Percentiles rank a stretch among this genome's conserved stretches.
Evolutionary conservation across 768 basidiomycete genomes (phyloP).

Genomic region (Naganishia antarctica): DNA sequence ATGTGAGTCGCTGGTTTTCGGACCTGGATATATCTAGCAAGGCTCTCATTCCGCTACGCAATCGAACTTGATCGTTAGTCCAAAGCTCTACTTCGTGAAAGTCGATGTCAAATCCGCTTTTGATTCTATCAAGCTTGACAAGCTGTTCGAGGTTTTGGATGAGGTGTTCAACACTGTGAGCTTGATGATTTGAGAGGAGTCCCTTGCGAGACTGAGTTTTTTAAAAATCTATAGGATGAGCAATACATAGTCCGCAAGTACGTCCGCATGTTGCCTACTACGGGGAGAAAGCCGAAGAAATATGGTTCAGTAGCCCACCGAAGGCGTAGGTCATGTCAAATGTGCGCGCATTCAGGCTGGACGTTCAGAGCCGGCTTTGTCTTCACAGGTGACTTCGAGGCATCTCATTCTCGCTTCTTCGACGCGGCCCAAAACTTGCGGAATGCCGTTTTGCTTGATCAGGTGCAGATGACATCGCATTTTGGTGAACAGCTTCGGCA

Average conservation of each 20-base stretch:
- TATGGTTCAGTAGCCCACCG: conserved; percentile 10
- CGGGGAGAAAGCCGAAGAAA: conserved; percentile 51
- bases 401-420: conserved; percentile 9
- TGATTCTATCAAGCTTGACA: conserved; percentile 88
- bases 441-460: conserved; percentile 79
- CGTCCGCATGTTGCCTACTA: conserved; percentile 60
- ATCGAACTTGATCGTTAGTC: conserved; percentile 53
- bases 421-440: conserved; percentile 42
- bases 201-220: conserved; percentile 35
- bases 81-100: conserved; percentile 90
- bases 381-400: not conserved
- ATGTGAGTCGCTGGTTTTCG: too few species aligned
- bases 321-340: conserved; percentile 3
- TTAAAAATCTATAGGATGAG: conserved; percentile 48
- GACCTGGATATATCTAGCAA: too few species aligned
- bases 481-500: conserved; percentile 31
- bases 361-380: not conserved
- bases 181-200: conserved; percentile 46
- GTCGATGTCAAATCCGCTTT: conserved; percentile 94
- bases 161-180: conserved; percentile 59
- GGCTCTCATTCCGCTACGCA: conserved; percentile 11
- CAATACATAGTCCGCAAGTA: conserved; percentile 66
- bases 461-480: conserved; percentile 53
- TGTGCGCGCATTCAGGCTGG: not conserved
- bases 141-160: conserved; percentile 69